Percentiles rank a stretch among this genome's conserved stretches.
phyloP scores from a whole-genome alignment of 108 stramenopile genomes.

The Chaetoceros muelleri region DNA sequence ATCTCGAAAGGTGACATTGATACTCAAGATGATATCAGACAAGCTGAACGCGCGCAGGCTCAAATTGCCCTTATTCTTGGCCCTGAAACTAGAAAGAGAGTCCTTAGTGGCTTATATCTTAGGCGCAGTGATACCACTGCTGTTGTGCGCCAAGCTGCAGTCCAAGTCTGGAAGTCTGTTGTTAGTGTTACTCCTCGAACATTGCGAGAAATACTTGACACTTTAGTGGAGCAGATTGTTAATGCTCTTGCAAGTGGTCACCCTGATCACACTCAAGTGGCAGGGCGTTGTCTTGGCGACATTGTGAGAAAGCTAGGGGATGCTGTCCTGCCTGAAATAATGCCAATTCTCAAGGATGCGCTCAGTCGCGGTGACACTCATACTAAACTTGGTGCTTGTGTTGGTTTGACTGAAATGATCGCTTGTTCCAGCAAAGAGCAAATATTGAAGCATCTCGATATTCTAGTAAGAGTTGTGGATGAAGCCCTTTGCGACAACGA shows the following conservation, averaged over 20 bases:
- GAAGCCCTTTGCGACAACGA: conserved; percentile 90
- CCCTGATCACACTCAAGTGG: conserved; percentile 84
- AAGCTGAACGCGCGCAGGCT: conserved; percentile 73
- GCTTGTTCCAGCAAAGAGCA: conserved; percentile 82
- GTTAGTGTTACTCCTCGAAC: conserved; percentile 92
- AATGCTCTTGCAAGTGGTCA: conserved; percentile 69
- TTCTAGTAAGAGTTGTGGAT: conserved; percentile 88
- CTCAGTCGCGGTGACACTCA: conserved; percentile 72
- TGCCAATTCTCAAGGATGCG: conserved; percentile 88
- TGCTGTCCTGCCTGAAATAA: conserved; percentile 88
- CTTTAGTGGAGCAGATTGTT: conserved; percentile 83
- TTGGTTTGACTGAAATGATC: conserved; percentile 94
- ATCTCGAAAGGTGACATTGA: conserved; percentile 76
- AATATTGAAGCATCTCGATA: conserved; percentile 81
- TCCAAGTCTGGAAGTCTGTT: conserved; percentile 98
- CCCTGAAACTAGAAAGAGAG: conserved; percentile 60
- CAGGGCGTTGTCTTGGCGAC: conserved; percentile 94
- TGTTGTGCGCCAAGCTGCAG: conserved; percentile 87
- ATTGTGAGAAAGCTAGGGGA: conserved; percentile 96
- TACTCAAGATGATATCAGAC: conserved; percentile 81
- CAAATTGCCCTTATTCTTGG: conserved; percentile 84
- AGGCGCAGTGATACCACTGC: conserved; percentile 81
- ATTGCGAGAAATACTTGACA: conserved; percentile 87
- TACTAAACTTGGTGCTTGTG: conserved; percentile 88
- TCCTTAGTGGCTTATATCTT: conserved; percentile 90